Evolutionary conservation across 768 basidiomycete species (phyloP).

Genomic region (Phaeotremella skinneri): DNA sequence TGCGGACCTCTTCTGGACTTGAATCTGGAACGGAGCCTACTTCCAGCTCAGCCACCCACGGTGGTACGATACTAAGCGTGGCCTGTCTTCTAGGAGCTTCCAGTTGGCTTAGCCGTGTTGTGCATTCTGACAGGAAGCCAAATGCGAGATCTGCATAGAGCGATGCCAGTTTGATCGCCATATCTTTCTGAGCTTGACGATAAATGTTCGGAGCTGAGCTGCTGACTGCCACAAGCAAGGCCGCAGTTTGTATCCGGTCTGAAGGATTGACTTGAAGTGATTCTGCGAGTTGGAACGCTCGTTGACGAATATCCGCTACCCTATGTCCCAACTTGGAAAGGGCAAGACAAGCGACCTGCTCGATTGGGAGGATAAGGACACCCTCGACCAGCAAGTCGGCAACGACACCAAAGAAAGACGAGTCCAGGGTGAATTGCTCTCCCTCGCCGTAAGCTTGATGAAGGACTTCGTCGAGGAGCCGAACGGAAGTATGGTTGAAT

Average conservation of each 20-base stretch:
- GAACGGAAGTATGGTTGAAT: slow-evolving; percentile 59
- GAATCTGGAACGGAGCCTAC: slow-evolving; percentile 63
- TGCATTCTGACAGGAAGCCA: slow-evolving; percentile 67
- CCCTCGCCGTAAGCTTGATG: slow-evolving; percentile 63
- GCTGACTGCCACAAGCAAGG: slow-evolving; percentile 69
- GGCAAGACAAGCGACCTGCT: slow-evolving; percentile 72
- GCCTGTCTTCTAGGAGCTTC: slow-evolving; percentile 57
- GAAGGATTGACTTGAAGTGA: slow-evolving; percentile 22
- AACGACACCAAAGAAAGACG: slow-evolving; percentile 71
- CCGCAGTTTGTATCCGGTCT: slow-evolving; percentile 54
- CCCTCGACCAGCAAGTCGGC: slow-evolving; percentile 64
- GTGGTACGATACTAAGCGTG: slow-evolving; percentile 74
- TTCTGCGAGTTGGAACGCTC: slow-evolving; percentile 65
- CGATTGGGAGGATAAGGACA: slow-evolving; percentile 65
- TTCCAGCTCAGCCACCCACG: slow-evolving; percentile 76
- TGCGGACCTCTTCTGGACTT: slow-evolving; percentile 60
- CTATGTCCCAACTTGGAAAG: slow-evolving; percentile 81
- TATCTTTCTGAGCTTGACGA: slow-evolving; percentile 71
- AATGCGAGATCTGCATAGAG: slow-evolving; percentile 65
- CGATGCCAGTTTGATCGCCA: slow-evolving; percentile 74
- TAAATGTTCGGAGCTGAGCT: slow-evolving; percentile 74
- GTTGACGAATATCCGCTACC: slow-evolving; percentile 62
- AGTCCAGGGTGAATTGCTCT: slow-evolving; percentile 47
- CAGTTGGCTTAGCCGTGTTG: slow-evolving; percentile 68
- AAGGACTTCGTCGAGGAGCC: slow-evolving; percentile 65